Evolutionary conservation across 148 eudicot genomes (phyloP), one percentile per base, ranked within the genome.

Genomic region (Vaccinium macrocarpon): DNA sequence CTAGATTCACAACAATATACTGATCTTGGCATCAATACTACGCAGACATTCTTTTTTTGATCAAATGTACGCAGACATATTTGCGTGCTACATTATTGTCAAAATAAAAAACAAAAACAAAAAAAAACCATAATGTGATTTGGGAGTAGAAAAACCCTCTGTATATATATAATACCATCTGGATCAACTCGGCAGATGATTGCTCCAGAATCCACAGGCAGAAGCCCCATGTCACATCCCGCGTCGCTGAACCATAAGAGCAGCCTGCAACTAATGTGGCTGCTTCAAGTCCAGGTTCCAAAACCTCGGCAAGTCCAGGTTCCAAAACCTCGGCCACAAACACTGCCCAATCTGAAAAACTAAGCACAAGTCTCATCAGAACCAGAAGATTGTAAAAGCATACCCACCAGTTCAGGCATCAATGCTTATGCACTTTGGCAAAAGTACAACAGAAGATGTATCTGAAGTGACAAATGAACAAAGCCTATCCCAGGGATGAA

Each of bases 281-380:
- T 56, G 81, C 35, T 55, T 11, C 10, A 72, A 68, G 73, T 50
- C 42, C 48, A 8, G 46, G 75, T 64, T 52, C 51, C 35, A 49
- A 82, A 51, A 82, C 35, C 52, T 29, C 32, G 38, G 66, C 29
- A n/a, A n/a, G n/a, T n/a, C n/a, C n/a, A n/a, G n/a, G 74, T 64
- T 52, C 51, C 35, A 49, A 82, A 51, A 82, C 35, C 52, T 29
- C 32, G 38, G 66, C 29, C 64, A 52, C 62, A 51, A 35, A 52
- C 49, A 23, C 49, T 29, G 64, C 46, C 27, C 46, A 51, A 71
- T 52, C 84, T 71, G 64, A 48, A 52, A 82, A 82, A 82, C 49
- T 19, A 70, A 29, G 18, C 29, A 70, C 27, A 51, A 51, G 5
- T 82, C 66, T 70, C 48, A 51, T 49, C 62, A 68, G 57, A 27